Percentiles rank a stretch among this genome's conserved stretches.
Evolutionary conservation across 2,329 filamentous ascomycete species (phyloP).

Genomic region (Emergomyces africanus): DNA sequence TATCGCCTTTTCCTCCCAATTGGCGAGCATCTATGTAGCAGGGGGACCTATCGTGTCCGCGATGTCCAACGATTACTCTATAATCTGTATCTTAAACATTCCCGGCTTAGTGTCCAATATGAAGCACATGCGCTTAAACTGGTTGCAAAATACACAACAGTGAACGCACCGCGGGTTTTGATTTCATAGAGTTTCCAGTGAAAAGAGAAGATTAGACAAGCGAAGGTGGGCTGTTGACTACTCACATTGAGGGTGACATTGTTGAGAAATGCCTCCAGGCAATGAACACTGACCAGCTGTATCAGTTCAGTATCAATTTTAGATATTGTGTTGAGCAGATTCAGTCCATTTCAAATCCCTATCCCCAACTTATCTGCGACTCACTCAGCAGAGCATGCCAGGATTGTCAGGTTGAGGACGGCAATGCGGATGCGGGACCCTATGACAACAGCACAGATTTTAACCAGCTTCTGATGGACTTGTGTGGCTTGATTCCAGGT

Average conservation of each 20-base stretch:
- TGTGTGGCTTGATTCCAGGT: conserved; percentile 3
- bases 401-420: conserved; percentile 4
- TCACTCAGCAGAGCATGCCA: conserved; percentile 2
- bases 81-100: conserved; percentile 4
- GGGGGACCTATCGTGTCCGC: neutral
- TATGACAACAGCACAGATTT: neutral
- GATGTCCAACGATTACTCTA: conserved; percentile 4
- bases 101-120: neutral
- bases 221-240: conserved; percentile 3
- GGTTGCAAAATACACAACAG: neutral
- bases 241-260: conserved; percentile 3
- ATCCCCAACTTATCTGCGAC: conserved; percentile 3
- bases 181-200: conserved; percentile 4
- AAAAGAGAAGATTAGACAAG: too few relatives aligned
- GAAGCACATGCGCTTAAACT: neutral
- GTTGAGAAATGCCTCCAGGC: conserved; percentile 3
- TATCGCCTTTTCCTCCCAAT: conserved; percentile 4
- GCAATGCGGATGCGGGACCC: conserved; percentile 1
- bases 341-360: conserved; percentile 4
- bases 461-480: conserved; percentile 3
- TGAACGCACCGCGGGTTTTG: conserved; percentile 4
- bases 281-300: neutral
- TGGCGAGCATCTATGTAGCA: conserved; percentile 1
- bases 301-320: conserved; percentile 4
- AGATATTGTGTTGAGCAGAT: conserved; percentile 2